A percentile compares a stretch with the other conserved stretches of the same genome.
These are phyloP conservation scores for Neonectria faginata DNA, from an alignment of 2,329 filamentous ascomycete species.

Conservation along the genomic window DNA sequence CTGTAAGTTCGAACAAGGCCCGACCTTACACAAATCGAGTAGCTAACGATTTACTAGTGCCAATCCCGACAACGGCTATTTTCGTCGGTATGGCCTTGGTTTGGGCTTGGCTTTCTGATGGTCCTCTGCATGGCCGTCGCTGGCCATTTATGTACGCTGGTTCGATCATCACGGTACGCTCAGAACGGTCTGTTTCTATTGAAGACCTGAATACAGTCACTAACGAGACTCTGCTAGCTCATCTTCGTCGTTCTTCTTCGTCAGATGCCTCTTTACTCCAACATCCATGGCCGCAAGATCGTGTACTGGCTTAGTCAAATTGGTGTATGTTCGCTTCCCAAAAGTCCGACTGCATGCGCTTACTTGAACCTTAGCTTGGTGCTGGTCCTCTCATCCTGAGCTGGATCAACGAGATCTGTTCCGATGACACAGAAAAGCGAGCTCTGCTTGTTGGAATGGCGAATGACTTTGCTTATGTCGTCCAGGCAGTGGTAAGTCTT, in stretches of 20 bases:
- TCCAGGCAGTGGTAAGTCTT: conserved; percentile 33
- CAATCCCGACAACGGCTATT: conserved; percentile 33
- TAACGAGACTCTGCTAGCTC: conserved; percentile 19
- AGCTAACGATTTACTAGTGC: conserved; percentile 14
- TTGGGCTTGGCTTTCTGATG: conserved; percentile 40
- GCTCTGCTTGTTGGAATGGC: conserved; percentile 33
- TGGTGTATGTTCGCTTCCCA: conserved; percentile 28
- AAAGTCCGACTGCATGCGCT: background rate
- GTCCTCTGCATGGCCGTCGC: conserved; percentile 26
- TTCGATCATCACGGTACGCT: conserved; percentile 31
- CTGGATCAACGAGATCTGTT: conserved; percentile 42
- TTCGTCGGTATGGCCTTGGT: conserved; percentile 33
- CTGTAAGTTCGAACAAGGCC: conserved; percentile 8
- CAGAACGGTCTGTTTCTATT: rapidly evolving
- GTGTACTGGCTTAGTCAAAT: conserved; percentile 41
- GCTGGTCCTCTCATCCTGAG: conserved; percentile 40
- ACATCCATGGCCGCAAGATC: conserved; percentile 25
- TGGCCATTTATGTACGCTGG: conserved; percentile 38
- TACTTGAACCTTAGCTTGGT: conserved; percentile 18
- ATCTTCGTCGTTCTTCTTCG: conserved; percentile 27
- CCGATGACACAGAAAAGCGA: conserved; percentile 38
- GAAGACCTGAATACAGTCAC: rapidly evolving
- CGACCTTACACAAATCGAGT: too few relatives aligned
- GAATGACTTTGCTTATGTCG: conserved; percentile 32
- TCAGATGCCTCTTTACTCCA: conserved; percentile 34